Base-by-base conservation (phyloP, 2,329 filamentous ascomycete species). In the Claviceps sp. region DNA sequence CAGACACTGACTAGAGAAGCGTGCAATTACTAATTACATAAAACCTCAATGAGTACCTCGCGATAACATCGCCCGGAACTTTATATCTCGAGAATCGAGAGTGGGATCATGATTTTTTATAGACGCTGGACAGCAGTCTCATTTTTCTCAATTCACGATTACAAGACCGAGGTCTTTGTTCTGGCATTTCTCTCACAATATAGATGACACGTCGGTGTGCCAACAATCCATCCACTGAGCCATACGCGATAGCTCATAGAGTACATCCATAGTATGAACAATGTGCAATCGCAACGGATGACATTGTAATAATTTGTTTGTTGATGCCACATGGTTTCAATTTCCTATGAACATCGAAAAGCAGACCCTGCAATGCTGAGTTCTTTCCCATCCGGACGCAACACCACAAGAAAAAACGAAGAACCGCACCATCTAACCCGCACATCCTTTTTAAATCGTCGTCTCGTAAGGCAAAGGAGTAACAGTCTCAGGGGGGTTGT, bases 381-480 rank as follows among this genome's bases (percentile, higher is more conserved):
- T 65, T 68, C 65, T 67, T 68, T 69, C 65, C 67, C 67, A 66
- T 67, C 67, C 67, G 61, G 65, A 67, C 65, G 61, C 62, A 70
- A 67, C 65, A 69, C 67, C 67, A 62, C 66, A 69, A 68, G 62
- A 64, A 68, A 68, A 65, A 67, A 37, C 65, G 58, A 67, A 66
- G 60, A 63, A 63, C 61, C 52, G 49, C 48, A 52, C 40, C 52
- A 22, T 44, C 42, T 26, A 26, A 36, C 51, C 47, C 56, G 54
- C 48, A 56, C 56, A 59, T 37, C 22, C 37, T 9, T 63, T 68
- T 82, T 93, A 98, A 74, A 98, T 97, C 70, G 88, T 91, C 66
- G 93, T 98, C 82, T 97, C 93, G 84, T 97, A 98, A 67, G 93
- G 76, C 65, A 97, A 81, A 64, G 91, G 89, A 58, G 84, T 82